Conservation (phyloP, 2,329 filamentous ascomycete genomes). For the Thyridium curvatum region DNA sequence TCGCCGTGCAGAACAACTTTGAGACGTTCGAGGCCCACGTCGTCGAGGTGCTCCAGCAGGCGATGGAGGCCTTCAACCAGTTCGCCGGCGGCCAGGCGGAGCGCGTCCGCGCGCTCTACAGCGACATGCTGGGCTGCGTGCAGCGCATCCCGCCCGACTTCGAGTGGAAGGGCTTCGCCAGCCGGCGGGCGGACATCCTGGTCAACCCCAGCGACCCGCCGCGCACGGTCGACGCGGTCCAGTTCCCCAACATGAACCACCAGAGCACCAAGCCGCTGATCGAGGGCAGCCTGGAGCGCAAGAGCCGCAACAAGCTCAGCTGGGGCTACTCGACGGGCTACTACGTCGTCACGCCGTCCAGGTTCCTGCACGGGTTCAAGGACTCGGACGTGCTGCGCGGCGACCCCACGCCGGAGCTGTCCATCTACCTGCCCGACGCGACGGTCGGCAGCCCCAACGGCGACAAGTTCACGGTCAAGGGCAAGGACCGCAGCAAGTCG, state of each 20-base stretch:
- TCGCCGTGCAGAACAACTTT: constrained; percentile 89
- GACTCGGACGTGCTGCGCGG: constrained; percentile 68
- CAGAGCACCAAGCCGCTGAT: constrained; percentile 72
- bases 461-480: constrained; percentile 89
- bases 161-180: constrained; percentile 83
- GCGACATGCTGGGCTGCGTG: constrained; percentile 70
- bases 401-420: constrained; percentile 79
- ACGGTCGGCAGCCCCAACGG: constrained; percentile 65
- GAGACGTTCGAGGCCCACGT: constrained; percentile 82
- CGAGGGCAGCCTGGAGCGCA: constrained; percentile 83
- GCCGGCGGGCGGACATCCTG: constrained; percentile 64
- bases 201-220: constrained; percentile 72
- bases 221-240: constrained; percentile 65
- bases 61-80: constrained; percentile 76
- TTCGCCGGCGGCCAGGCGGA: constrained; percentile 76
- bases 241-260: constrained; percentile 88
- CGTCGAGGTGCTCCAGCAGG: constrained; percentile 73
- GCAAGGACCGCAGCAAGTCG: constrained; percentile 81
- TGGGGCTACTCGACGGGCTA: constrained; percentile 74
- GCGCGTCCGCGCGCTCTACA: constrained; percentile 74
- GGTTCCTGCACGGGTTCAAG: constrained; percentile 94
- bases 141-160: constrained; percentile 78
- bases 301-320: constrained; percentile 76
- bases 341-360: constrained; percentile 84
- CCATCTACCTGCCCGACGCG: constrained; percentile 89